These are phyloP conservation scores for Musa troglodytarum DNA, from an alignment of 176 grass and related monocot genomes.

Conservation along the genomic window DNA sequence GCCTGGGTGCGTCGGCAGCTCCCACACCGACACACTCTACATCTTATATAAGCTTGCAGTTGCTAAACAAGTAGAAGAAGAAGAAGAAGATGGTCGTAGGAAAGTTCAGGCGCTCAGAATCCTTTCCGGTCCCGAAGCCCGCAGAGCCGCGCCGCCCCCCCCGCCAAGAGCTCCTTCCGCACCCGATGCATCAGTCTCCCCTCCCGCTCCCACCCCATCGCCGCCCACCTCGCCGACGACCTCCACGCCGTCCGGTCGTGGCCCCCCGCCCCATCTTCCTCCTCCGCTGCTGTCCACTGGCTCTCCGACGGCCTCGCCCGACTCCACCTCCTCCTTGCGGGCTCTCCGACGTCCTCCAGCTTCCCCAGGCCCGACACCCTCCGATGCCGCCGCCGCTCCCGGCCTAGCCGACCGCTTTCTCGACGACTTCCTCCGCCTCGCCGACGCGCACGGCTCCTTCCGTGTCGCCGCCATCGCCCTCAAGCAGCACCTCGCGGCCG, in stretches of 20 bases:
- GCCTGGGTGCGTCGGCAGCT: too few relatives aligned
- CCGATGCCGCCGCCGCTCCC: neutral
- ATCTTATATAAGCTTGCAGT: neutral
- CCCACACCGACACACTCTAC: too few relatives aligned
- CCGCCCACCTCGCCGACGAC: conserved; percentile 5
- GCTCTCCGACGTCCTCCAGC: neutral
- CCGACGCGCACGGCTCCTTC: conserved; percentile 34
- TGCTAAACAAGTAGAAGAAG: neutral
- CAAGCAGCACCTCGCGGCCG: conserved; percentile 24
- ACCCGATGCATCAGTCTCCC: conserved; percentile 11
- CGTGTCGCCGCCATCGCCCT: conserved; percentile 24
- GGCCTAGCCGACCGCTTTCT: neutral
- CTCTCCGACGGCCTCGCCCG: conserved; percentile 6
- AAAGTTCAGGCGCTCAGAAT: neutral
- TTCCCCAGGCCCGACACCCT: conserved; percentile 1
- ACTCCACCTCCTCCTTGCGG: conserved; percentile 4
- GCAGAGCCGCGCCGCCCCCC: neutral
- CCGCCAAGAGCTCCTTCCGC: conserved; percentile 7
- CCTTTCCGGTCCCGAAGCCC: neutral
- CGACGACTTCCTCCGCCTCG: conserved; percentile 27
- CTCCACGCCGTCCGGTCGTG: neutral
- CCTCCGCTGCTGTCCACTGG: neutral
- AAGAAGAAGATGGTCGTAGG: neutral
- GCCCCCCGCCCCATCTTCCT: neutral
- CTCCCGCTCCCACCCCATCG: neutral